Evolutionary conservation across 163 green algal species (phyloP).

Genomic region (Scenedesmus sp.): DNA sequence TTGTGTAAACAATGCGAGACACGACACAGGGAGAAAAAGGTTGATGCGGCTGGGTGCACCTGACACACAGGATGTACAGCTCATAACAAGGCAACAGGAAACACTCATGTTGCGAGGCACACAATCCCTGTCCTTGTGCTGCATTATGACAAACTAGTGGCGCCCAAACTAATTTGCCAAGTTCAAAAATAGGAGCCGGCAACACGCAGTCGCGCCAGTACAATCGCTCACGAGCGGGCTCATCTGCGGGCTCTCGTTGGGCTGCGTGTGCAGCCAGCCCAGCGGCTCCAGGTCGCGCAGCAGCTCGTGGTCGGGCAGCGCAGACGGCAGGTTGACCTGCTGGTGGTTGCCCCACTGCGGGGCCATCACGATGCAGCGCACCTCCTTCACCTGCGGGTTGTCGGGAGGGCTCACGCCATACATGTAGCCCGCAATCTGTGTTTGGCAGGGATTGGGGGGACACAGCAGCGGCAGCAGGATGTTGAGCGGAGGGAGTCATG

Average conservation of each 20-base stretch:
- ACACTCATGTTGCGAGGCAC: too few relatives aligned
- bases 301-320: slow-evolving; percentile 96
- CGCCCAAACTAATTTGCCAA: too few relatives aligned
- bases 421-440: slow-evolving; percentile 90
- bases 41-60: too few relatives aligned
- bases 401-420: slow-evolving; percentile 98
- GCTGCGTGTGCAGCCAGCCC: slow-evolving; percentile 99
- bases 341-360: slow-evolving; percentile 98
- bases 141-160: too few relatives aligned
- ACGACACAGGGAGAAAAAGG: neutral
- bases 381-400: slow-evolving; percentile 91
- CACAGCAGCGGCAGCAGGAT: neutral
- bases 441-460: neutral
- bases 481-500: neutral
- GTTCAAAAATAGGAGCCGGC: too few relatives aligned
- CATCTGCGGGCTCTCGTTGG: slow-evolving; percentile 96
- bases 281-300: slow-evolving; percentile 98
- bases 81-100: too few relatives aligned
- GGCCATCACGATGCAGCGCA: slow-evolving; percentile 93
- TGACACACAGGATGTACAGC: too few relatives aligned
- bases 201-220: too few relatives aligned
- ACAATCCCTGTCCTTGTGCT: too few relatives aligned
- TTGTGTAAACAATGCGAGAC: too few relatives aligned
- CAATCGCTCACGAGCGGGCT: slow-evolving; percentile 84
- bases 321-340: slow-evolving; percentile 89